Evolutionary conservation across 805 yeast species (phyloP).

Genomic region (baker's yeast (Saccharomyces cerevisiae)): DNA sequence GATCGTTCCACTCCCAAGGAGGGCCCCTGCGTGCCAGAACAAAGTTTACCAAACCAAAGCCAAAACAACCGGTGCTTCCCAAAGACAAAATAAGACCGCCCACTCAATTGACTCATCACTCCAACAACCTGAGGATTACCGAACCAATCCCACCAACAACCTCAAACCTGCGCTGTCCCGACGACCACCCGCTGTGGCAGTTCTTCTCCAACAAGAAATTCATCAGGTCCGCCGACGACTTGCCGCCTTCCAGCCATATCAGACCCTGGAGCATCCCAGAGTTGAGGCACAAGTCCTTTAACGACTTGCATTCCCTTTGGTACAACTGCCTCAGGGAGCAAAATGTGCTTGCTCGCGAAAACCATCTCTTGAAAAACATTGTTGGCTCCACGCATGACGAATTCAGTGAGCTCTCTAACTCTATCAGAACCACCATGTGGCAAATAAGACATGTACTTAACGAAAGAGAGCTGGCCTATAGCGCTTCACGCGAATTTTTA

Average conservation of each 20-base stretch:
- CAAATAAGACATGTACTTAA: conserved; percentile 78
- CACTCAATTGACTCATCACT: conserved; percentile 24
- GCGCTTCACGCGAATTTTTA: conserved; percentile 45
- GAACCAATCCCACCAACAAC: conserved; percentile 82
- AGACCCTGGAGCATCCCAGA: conserved; percentile 86
- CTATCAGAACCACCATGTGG: conserved; percentile 57
- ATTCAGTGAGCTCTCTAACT: conserved; percentile 32
- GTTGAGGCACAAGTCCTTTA: conserved; percentile 81
- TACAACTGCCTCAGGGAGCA: conserved; percentile 77
- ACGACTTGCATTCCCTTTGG: conserved; percentile 89
- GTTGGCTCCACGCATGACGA: conserved; percentile 34
- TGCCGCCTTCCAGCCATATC: conserved; percentile 38
- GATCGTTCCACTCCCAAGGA: conserved; percentile 6
- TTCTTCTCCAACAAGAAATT: conserved; percentile 64
- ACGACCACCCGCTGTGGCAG: conserved; percentile 92
- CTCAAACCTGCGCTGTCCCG: conserved; percentile 60
- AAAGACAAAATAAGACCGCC: conserved; percentile 18
- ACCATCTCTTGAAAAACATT: conserved; percentile 44
- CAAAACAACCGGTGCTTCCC: conserved; percentile 21
- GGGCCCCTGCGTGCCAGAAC: conserved; percentile 32
- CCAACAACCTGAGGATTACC: conserved; percentile 43
- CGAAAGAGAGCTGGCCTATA: conserved; percentile 72
- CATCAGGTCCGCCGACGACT: conserved; percentile 49
- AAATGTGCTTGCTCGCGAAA: conserved; percentile 70
- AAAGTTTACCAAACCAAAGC: conserved; percentile 32